Evolutionary conservation across 1,284 basidiomycete species (phyloP), one percentile per base, ranked within the genome.

Genomic region (Tylopilus orsonianus): DNA sequence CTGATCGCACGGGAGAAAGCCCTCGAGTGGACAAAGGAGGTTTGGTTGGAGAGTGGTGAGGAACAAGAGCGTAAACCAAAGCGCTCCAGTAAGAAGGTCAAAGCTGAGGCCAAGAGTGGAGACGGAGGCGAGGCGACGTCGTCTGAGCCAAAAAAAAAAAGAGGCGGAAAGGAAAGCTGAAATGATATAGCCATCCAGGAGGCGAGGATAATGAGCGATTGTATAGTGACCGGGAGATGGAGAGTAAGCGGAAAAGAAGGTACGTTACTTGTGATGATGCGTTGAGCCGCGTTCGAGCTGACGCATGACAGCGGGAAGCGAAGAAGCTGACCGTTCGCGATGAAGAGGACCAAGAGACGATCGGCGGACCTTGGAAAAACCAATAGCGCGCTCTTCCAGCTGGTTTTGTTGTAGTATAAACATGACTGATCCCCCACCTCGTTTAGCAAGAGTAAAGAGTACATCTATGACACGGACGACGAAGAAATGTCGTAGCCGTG

Each of bases 1-100:
- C 77, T 82, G 33, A 64, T 78, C 44, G 88, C 87, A 20, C 74
- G 87, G n/a, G 90, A 90, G 63, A 83, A 93, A 64, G 89, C 86
- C 1, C 74, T 81, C 59, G 79, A 83, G 64, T 90, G 87, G 88
- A 83, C 83, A 29, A 68, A 77, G 38, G 82, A 84, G 52, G 75
- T 81, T 12, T 75, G 76, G 55, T 76, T 81, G 64, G 83, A 86
- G 56, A 87, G 81, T 57, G 87, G 90, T 43, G 87, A 90, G 50
- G 90, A 91, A 57, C 75, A 77, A 41, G 83, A 88, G 64, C 75
- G 78, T 48, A 82, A 80, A 53, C 71, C 74, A 19, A 81, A 82
- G 62, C 85, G 85, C 58, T 66, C 69, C 27, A 53, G 64, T 0
- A 75, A 74, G 66, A 82, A 78, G 70, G 67, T 72, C 53, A 81